phyloP scores from a whole-genome alignment of 345 rosid genomes.

The Trapa bicornis region DNA sequence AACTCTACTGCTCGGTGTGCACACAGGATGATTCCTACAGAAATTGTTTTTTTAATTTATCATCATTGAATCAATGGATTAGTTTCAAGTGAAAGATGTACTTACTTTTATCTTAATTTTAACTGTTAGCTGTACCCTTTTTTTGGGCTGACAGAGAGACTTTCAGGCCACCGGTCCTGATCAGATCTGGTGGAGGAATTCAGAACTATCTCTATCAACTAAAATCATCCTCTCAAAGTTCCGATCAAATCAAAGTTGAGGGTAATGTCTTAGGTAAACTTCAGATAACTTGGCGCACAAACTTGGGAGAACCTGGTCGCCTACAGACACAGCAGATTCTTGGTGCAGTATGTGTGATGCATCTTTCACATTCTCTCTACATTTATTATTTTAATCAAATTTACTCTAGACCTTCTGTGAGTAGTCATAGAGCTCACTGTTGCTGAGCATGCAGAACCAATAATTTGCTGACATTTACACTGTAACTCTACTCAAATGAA shows the following conservation, averaged over 20 bases:
- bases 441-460: not conserved
- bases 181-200: slow-evolving; percentile 86
- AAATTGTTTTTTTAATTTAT: not conserved
- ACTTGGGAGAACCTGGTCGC: slow-evolving; percentile 97
- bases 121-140: not conserved
- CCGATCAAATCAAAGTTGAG: slow-evolving; percentile 37
- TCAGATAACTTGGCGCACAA: slow-evolving; percentile 94
- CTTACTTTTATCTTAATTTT: not conserved
- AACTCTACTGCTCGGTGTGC: slow-evolving; percentile 37
- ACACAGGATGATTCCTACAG: not conserved
- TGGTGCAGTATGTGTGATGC: slow-evolving; percentile 50
- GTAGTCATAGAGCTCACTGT: not conserved
- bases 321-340: slow-evolving; percentile 96
- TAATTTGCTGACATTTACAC: not conserved
- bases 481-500: not conserved
- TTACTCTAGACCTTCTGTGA: not conserved
- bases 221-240: slow-evolving; percentile 30
- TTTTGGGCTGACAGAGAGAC: slow-evolving; percentile 33
- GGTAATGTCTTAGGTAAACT: slow-evolving; percentile 85
- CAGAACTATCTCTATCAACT: slow-evolving; percentile 75
- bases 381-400: not conserved
- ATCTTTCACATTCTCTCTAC: not conserved
- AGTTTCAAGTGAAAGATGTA: not conserved
- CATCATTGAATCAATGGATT: not conserved
- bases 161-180: slow-evolving; percentile 59